Evolutionary conservation across 805 yeast species (phyloP).

Genomic region (Lipomyces orientalis): DNA sequence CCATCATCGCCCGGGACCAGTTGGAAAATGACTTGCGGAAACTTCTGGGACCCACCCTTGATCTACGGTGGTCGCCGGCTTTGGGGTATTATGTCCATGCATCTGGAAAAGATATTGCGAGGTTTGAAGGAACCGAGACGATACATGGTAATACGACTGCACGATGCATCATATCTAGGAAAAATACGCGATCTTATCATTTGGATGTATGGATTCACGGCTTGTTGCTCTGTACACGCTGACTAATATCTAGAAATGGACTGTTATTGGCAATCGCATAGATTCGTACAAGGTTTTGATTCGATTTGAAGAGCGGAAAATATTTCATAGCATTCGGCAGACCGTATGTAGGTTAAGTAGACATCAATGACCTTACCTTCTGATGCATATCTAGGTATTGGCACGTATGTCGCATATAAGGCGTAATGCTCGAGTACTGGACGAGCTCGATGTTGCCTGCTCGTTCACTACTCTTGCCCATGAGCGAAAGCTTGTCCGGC

Average conservation of each 20-base stretch:
- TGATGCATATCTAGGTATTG: conserved; percentile 8
- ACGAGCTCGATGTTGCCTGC: conserved; percentile 70
- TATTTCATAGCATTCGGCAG: conserved; percentile 26
- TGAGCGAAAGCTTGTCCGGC: conserved; percentile 72
- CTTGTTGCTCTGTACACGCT: not conserved
- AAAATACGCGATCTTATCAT: conserved; percentile 29
- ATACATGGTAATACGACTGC: conserved; percentile 23
- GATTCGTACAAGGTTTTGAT: conserved; percentile 57
- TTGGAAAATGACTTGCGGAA: conserved; percentile 31
- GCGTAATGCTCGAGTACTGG: conserved; percentile 57
- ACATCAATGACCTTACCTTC: not conserved
- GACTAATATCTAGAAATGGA: conserved; percentile 49
- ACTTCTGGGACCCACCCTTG: conserved; percentile 43
- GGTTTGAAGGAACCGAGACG: conserved; percentile 24
- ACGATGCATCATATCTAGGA: conserved; percentile 21
- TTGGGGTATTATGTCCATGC: conserved; percentile 58
- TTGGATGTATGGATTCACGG: conserved; percentile 8
- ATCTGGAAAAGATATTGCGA: conserved; percentile 35
- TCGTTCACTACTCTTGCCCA: conserved; percentile 74
- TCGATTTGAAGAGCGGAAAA: conserved; percentile 47
- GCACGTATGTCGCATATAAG: conserved; percentile 49
- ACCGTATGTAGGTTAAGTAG: conserved; percentile 1
- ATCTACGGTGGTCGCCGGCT: conserved; percentile 51
- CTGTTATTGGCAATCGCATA: conserved; percentile 56
- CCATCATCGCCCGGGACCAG: conserved; percentile 42